Evolutionary conservation across 352 stramenopile genomes (phyloP).

Genomic region (Pythium apleroticum): DNA sequence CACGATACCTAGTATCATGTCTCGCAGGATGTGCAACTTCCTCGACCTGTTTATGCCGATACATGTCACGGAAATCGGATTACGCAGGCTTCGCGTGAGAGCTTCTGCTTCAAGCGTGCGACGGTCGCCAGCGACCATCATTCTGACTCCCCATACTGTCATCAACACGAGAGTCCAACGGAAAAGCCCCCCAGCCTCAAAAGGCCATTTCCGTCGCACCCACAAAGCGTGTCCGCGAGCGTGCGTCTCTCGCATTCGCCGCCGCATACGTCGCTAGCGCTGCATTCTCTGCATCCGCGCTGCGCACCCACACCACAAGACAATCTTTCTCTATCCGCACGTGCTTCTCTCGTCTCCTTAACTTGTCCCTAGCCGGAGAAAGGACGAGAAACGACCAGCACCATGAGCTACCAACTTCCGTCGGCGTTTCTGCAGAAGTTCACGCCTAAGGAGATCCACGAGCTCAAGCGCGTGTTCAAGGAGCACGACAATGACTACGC

Average conservation of each 20-base stretch:
- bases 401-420: constrained; percentile 85
- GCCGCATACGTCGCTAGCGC: constrained; percentile 2
- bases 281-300: neutral
- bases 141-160: constrained; percentile 12
- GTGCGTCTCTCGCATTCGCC: constrained; percentile 13
- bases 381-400: neutral
- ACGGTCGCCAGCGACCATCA: constrained; percentile 25
- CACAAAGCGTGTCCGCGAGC: constrained; percentile 13
- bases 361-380: neutral
- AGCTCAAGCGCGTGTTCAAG: constrained; percentile 86
- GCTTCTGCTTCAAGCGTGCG: constrained; percentile 26
- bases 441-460: constrained; percentile 85
- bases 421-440: constrained; percentile 86
- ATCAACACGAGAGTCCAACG: constrained; percentile 21
- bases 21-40: neutral
- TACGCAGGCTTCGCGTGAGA: neutral
- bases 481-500: constrained; percentile 76
- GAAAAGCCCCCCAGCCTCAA: constrained; percentile 2
- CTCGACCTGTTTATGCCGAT: neutral
- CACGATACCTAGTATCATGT: neutral
- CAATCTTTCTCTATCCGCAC: neutral
- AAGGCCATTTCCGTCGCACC: neutral
- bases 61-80: neutral
- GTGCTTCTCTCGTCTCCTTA: neutral
- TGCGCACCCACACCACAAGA: neutral